These are phyloP conservation scores for sunflower (Helianthus annuus) DNA, from an alignment of 129 eudicot genomes.

Conservation along the genomic window HanXRQr2.0-SUNRISE NC_035447.2:167224733-167225232, in stretches of 20 bases:
- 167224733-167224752: not conserved
- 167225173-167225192: too few species aligned
- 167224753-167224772: not conserved
- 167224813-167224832: slow-evolving; percentile 82
- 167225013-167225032: slow-evolving; percentile 83
- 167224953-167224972: not conserved
- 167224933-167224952: too few species aligned
- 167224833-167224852: slow-evolving; percentile 69
- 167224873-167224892: not conserved
- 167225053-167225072: slow-evolving; percentile 85
- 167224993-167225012: slow-evolving; percentile 88
- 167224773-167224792: slow-evolving; percentile 90
- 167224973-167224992: not conserved
- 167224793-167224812: slow-evolving; percentile 90
- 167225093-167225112: not conserved
- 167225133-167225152: too few species aligned
- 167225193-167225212: too few species aligned
- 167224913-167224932: not conserved
- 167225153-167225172: too few species aligned
- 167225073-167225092: too few species aligned
- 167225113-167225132: not conserved
- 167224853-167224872: slow-evolving; percentile 62
- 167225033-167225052: slow-evolving; percentile 92
- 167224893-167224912: not conserved
- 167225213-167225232: too few species aligned